Percentiles rank a stretch among this genome's conserved stretches.
Evolutionary conservation across 192 early-diverging fungal genomes (phyloP).

Genomic region (Coemansia sp.): DNA sequence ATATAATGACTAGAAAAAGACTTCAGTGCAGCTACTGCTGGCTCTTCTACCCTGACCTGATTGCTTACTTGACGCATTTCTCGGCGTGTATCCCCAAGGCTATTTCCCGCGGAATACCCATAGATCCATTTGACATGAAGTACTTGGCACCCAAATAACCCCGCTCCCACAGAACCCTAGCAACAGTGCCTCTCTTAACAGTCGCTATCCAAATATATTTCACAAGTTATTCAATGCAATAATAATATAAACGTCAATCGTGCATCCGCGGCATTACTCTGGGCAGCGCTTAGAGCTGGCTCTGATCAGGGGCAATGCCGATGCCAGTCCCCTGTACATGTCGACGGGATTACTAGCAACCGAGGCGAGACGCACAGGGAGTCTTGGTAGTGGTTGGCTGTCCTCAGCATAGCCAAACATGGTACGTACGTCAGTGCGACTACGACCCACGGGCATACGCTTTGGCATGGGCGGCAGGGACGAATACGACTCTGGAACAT

Average conservation of each 20-base stretch:
- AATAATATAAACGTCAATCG: not conserved
- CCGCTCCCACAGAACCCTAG: no score
- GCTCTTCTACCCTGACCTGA: not conserved
- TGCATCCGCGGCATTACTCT: not conserved
- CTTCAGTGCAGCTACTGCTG: not conserved
- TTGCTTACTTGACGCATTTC: not conserved
- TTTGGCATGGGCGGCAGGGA: not conserved
- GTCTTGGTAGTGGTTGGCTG: not conserved
- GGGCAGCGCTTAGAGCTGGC: not conserved
- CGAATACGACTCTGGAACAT: not conserved
- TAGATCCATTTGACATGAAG: not conserved
- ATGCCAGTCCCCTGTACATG: not conserved
- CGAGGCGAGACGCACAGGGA: not conserved
- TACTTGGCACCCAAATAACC: not conserved
- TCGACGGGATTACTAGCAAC: not conserved
- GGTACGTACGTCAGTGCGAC: not conserved
- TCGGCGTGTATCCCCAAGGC: not conserved
- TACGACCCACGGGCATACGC: not conserved
- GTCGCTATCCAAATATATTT: not conserved
- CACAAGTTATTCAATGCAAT: not conserved
- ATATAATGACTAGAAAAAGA: not conserved
- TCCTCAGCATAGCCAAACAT: constrained; percentile 3
- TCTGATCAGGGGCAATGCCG: not conserved
- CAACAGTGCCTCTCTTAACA: not conserved
- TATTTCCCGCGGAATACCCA: not conserved